Conservation (phyloP, 2,329 filamentous ascomycete species). For the Ustilaginoidea virens region DNA sequence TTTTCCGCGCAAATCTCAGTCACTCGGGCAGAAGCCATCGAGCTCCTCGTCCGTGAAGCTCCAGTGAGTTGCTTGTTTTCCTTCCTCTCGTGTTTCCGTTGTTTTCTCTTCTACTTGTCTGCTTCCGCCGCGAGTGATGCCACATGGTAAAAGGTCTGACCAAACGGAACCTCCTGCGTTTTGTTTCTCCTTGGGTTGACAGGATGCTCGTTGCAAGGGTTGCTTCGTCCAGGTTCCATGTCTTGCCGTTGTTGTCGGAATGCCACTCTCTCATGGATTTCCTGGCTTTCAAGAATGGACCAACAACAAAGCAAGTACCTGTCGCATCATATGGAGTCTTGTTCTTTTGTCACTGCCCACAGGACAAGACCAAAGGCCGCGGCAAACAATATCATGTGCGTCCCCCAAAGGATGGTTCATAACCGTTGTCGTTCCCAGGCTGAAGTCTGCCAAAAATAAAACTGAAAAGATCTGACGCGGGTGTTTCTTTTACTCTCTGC, state of each 20-base stretch:
- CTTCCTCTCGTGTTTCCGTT: neutral
- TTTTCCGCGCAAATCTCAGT: no score
- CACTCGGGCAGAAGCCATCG: no score
- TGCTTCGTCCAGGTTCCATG: neutral
- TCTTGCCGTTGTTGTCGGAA: neutral
- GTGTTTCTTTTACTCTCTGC: conserved; percentile 1
- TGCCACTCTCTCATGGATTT: neutral
- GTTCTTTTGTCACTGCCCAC: conserved; percentile 21
- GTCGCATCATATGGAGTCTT: conserved; percentile 39
- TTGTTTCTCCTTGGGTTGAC: conserved; percentile 11
- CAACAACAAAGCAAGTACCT: conserved; percentile 1
- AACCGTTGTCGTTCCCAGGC: conserved; percentile 33
- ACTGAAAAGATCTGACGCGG: conserved; percentile 65
- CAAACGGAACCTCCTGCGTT: conserved; percentile 31
- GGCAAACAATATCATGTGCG: conserved; percentile 26
- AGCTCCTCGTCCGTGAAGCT: no score
- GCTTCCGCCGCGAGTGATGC: conserved; percentile 31
- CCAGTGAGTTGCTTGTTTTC: no score
- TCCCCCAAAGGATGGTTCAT: conserved; percentile 14
- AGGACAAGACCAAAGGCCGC: conserved; percentile 44
- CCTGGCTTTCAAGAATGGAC: neutral
- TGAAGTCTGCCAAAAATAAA: conserved; percentile 37
- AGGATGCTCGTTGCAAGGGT: neutral
- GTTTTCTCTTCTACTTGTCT: conserved; percentile 1
- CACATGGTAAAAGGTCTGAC: conserved; percentile 52